Percentiles rank a stretch among this genome's conserved stretches.
Conservation (phyloP, 176 grass and related monocot species). For the Stipa capillata region DNA sequence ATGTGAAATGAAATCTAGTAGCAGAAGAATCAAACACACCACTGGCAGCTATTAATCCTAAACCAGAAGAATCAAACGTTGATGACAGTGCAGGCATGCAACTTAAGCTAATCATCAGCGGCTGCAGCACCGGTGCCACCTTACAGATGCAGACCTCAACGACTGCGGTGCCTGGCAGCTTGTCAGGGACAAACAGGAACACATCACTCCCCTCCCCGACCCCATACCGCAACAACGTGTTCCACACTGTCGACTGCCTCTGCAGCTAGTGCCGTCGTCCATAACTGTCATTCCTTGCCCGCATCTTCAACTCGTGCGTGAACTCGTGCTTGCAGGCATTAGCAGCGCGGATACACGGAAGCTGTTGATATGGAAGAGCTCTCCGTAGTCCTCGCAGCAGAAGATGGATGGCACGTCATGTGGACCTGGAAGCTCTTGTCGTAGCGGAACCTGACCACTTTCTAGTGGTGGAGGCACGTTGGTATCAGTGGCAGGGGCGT, state of each 20-base stretch:
- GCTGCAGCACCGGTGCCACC: too few species aligned
- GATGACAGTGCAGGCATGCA: too few species aligned
- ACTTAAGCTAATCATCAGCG: too few species aligned
- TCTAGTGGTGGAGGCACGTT: neutral
- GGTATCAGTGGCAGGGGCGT: too few species aligned
- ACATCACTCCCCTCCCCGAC: too few species aligned
- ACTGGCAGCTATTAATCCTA: too few species aligned
- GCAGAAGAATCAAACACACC: too few species aligned
- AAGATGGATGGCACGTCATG: neutral
- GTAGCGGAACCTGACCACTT: neutral
- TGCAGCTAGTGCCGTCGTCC: neutral
- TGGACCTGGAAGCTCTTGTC: neutral
- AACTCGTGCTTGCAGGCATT: neutral
- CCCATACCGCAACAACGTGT: neutral
- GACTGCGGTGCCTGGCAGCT: too few species aligned
- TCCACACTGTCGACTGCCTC: neutral
- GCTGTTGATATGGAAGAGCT: neutral
- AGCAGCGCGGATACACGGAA: neutral
- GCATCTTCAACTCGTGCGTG: neutral
- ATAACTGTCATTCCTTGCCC: neutral
- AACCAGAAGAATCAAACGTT: too few species aligned
- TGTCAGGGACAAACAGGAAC: too few species aligned
- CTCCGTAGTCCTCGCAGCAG: neutral
- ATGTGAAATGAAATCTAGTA: too few species aligned
- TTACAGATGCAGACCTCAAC: too few species aligned